Percentiles rank a stretch among this genome's conserved stretches.
These are phyloP conservation scores for Epichloe typhina DNA, from an alignment of 2,329 filamentous ascomycete genomes.

Conservation along the genomic window DNA sequence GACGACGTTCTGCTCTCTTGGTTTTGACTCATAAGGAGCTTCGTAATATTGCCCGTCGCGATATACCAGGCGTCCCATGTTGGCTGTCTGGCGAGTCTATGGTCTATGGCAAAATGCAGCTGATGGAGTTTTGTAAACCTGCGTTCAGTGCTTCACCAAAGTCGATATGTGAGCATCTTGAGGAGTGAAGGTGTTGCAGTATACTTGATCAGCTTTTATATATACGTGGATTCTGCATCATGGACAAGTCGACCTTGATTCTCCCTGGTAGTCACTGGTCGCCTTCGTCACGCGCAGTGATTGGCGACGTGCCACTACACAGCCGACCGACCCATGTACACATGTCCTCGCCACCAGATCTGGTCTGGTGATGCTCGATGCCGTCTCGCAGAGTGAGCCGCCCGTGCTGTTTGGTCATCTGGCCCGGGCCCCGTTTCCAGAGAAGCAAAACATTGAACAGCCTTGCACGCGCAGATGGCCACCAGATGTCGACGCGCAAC, in stretches of 20 bases:
- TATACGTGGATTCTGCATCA: no score
- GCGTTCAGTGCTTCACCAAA: not conserved
- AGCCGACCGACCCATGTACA: not conserved
- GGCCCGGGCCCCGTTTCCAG: not conserved
- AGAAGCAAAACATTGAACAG: not conserved
- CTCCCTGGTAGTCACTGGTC: not conserved
- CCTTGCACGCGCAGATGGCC: not conserved
- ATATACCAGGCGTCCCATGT: constrained; percentile 13
- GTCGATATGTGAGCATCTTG: no score
- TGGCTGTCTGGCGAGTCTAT: not conserved
- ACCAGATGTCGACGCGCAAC: no score
- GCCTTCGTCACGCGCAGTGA: not conserved
- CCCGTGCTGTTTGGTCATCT: not conserved
- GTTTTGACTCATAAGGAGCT: constrained; percentile 3
- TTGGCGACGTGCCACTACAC: not conserved
- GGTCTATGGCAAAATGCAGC: no score
- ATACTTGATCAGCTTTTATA: no score
- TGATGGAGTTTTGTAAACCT: not conserved
- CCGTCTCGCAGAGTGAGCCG: not conserved
- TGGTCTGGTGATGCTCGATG: not conserved
- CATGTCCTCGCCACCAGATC: not conserved
- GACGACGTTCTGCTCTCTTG: constrained; percentile 11
- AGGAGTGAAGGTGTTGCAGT: no score
- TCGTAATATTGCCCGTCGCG: constrained; percentile 19
- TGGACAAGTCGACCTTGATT: no score